phyloP scores from a whole-genome alignment of 805 yeast species.

The Yarrowia yakushimensis region DNA sequence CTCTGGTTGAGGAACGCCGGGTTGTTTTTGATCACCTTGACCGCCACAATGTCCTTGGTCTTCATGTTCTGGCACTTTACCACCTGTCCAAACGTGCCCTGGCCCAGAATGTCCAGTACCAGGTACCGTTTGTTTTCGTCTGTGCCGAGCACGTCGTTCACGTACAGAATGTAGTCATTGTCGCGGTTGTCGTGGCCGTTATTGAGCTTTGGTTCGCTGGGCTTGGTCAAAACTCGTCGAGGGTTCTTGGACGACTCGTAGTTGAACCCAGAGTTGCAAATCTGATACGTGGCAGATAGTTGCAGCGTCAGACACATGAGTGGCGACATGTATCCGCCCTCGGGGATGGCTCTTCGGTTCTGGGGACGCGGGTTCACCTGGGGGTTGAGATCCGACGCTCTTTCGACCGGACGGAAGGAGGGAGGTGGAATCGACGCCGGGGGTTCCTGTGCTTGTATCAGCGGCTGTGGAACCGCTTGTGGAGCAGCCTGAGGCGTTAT shows the following conservation, averaged over 20 bases:
- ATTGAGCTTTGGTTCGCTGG: constrained; percentile 74
- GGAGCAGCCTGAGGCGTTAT: neutral
- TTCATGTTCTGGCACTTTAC: constrained; percentile 81
- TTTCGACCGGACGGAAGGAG: constrained; percentile 37
- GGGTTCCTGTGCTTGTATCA: neutral
- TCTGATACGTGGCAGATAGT: constrained; percentile 71
- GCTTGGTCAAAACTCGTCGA: constrained; percentile 86
- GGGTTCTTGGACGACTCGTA: constrained; percentile 87
- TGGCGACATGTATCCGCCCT: constrained; percentile 51
- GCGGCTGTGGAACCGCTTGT: neutral
- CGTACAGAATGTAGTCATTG: constrained; percentile 86
- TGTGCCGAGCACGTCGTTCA: constrained; percentile 85
- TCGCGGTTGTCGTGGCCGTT: constrained; percentile 86
- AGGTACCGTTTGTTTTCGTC: constrained; percentile 82
- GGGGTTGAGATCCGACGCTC: constrained; percentile 39
- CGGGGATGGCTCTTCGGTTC: constrained; percentile 39
- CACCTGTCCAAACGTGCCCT: constrained; percentile 98
- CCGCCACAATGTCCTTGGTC: constrained; percentile 87
- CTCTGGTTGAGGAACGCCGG: constrained; percentile 91
- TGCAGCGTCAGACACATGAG: constrained; percentile 72
- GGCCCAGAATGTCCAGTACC: constrained; percentile 87
- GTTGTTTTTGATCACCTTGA: constrained; percentile 87
- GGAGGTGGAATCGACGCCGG: constrained; percentile 33
- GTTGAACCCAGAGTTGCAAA: constrained; percentile 81
- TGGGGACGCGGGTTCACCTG: constrained; percentile 34